phyloP scores from a whole-genome alignment of 352 stramenopile genomes.

The Globisporangium paddicum region DNA sequence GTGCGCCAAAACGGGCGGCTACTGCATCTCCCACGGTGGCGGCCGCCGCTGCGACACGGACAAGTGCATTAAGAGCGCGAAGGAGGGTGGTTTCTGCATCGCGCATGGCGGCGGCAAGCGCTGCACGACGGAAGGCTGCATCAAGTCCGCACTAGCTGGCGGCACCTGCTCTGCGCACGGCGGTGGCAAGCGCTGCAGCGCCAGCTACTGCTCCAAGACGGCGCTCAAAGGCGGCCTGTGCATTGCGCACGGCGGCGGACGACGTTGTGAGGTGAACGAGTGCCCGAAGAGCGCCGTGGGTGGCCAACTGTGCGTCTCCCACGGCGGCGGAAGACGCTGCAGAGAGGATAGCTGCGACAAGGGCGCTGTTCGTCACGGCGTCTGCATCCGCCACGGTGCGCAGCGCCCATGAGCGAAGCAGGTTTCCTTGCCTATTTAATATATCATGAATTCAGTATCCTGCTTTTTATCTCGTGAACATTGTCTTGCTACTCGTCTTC shows the following conservation, averaged over 20 bases:
- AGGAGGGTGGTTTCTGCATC: slow-evolving; percentile 75
- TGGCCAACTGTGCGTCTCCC: slow-evolving; percentile 53
- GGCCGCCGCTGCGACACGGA: slow-evolving; percentile 42
- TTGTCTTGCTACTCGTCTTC: too few species aligned
- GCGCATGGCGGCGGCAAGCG: slow-evolving; percentile 78
- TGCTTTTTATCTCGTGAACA: too few species aligned
- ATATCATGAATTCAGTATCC: slow-evolving; percentile 1
- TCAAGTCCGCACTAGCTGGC: slow-evolving; percentile 60
- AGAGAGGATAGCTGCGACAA: slow-evolving; percentile 57
- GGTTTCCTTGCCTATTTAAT: slow-evolving; percentile 3
- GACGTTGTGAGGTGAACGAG: slow-evolving; percentile 39
- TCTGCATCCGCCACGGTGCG: slow-evolving; percentile 64
- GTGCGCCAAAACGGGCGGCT: slow-evolving; percentile 73
- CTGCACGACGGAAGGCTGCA: slow-evolving; percentile 52
- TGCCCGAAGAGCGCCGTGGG: slow-evolving; percentile 63
- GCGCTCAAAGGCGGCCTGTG: slow-evolving; percentile 59
- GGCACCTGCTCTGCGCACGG: slow-evolving; percentile 68
- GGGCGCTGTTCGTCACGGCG: slow-evolving; percentile 57
- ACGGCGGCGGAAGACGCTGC: slow-evolving; percentile 59
- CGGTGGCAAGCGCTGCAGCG: slow-evolving; percentile 53
- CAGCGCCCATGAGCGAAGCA: background rate
- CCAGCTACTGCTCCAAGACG: slow-evolving; percentile 49
- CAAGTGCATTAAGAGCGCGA: slow-evolving; percentile 65
- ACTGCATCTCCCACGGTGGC: slow-evolving; percentile 68
- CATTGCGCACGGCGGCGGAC: slow-evolving; percentile 58